phyloP scores from a whole-genome alignment of 495 filamentous ascomycete species.

The Hypoxylon fuscum region DNA sequence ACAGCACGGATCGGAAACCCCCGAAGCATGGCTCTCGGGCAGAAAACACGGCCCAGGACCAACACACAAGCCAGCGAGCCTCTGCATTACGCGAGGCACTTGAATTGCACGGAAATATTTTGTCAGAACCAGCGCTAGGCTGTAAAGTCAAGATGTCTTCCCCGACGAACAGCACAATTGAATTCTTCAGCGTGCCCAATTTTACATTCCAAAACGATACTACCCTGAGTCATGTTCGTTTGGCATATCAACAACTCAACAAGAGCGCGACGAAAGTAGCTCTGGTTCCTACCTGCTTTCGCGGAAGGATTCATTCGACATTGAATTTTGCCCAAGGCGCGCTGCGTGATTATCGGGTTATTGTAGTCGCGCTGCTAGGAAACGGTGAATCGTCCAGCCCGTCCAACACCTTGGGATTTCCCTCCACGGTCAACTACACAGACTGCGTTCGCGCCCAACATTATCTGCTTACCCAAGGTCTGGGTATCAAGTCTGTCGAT shows the following conservation, averaged over 20 bases:
- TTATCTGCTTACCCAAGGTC: conserved; percentile 36
- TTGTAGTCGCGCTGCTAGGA: conserved; percentile 50
- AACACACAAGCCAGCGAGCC: not conserved
- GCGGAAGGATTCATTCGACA: conserved; percentile 54
- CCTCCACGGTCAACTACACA: conserved; percentile 42
- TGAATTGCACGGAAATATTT: not conserved
- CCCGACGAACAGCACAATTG: conserved; percentile 21
- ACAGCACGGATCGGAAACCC: not conserved
- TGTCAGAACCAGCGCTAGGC: not conserved
- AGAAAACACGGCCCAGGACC: not conserved
- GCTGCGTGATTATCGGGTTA: conserved; percentile 46
- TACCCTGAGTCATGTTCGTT: conserved; percentile 38
- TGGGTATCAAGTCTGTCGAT: conserved; percentile 42
- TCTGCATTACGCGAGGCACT: not conserved
- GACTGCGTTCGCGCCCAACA: conserved; percentile 50
- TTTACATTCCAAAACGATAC: conserved; percentile 53
- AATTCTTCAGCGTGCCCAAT: conserved; percentile 47
- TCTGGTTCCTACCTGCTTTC: conserved; percentile 61
- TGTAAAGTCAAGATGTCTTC: conserved; percentile 2
- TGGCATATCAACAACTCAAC: conserved; percentile 58
- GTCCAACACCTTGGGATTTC: conserved; percentile 44
- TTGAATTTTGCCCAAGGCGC: conserved; percentile 47
- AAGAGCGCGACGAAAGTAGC: conserved; percentile 46
- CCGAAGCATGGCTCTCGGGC: not conserved
- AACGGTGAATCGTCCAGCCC: conserved; percentile 51